Evolutionary conservation across 139 green algal species (phyloP), one percentile per base, ranked within the genome.

Genomic region (Chlamydomonas sp.): DNA sequence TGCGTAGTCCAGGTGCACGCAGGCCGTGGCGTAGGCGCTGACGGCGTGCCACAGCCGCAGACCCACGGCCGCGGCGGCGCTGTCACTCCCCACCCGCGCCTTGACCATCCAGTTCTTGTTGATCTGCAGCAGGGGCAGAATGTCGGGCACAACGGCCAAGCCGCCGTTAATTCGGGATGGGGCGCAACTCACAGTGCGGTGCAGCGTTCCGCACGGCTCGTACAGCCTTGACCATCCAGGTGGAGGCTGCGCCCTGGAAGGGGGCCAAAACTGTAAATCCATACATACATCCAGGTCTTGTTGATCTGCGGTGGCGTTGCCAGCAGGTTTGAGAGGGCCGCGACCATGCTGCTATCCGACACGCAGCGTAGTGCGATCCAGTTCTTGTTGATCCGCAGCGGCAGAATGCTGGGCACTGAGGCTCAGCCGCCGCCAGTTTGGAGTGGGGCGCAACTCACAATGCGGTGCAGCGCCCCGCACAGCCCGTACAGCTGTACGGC

Each of bases 101-200:
- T 98, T 98, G 1, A 97, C 10, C 82, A 96, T 78, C 78, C 95
- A 90, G 79, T 97, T 98, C 89, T 98, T 98, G 93, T 97, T 97
- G 18, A 90, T 83, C 92, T 97, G 92, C 59, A 71, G 31, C 31
- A 49, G 31, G 31, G 31, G 31, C 31, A 49, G 31, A 49, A 49
- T 49, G 31, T 49, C 31, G 31, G 31, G 31, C 31, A 49, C 31
- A 49, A 0, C 31, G 31, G 31, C 31, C 0, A 49, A 49, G 31
- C 31, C 0, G 31, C 31, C 31, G 31, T 49, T 49, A 49, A 49
- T 49, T 49, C 31, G 31, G 31, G 31, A 49, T 49, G 31, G 31
- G 31, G 31, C 31, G 31, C 31, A 49, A 49, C 31, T 0, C 31
- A 49, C 31, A 49, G 31, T 49, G 31, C 31, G 31, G 31, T 49